Evolutionary conservation across 495 filamentous ascomycete genomes (phyloP).

Genomic region (Emericellopsis terricola): DNA sequence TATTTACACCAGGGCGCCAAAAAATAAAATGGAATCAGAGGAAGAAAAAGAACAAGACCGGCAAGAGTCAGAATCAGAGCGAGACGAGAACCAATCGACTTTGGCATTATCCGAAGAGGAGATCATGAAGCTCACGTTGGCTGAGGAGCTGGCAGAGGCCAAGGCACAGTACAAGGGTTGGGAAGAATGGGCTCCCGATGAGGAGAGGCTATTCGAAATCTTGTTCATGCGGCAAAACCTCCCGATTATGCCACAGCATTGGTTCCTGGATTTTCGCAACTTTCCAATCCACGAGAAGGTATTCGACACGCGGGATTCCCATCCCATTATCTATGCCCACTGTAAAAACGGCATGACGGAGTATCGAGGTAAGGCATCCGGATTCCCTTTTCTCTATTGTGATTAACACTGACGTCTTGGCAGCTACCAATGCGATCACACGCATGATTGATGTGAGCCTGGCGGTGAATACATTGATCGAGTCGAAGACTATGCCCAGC

Average conservation of each 20-base stretch:
- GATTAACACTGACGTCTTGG: background rate
- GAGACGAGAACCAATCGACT: no score
- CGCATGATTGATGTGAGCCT: constrained; percentile 1
- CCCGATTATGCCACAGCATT: constrained; percentile 1
- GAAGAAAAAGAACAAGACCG: no score
- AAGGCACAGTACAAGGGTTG: background rate
- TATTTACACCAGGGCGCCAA: no score
- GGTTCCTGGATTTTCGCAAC: constrained; percentile 1
- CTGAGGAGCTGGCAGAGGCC: constrained; percentile 1
- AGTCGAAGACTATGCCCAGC: background rate
- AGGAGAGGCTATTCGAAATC: constrained; percentile 4
- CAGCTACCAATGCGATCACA: background rate
- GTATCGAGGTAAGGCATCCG: constrained; percentile 1
- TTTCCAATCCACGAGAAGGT: constrained; percentile 1
- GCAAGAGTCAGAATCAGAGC: no score
- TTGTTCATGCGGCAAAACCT: constrained; percentile 2
- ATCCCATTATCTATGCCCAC: background rate
- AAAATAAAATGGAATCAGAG: no score
- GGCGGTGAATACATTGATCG: background rate
- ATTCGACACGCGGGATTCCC: background rate
- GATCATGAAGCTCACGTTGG: no score
- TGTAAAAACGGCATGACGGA: background rate
- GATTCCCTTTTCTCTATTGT: background rate
- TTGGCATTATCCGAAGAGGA: no score
- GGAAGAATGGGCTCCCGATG: background rate